Evolutionary conservation across 768 basidiomycete genomes (phyloP), one percentile per base, ranked within the genome.

Genomic region (Agrocybe chaxingu): DNA sequence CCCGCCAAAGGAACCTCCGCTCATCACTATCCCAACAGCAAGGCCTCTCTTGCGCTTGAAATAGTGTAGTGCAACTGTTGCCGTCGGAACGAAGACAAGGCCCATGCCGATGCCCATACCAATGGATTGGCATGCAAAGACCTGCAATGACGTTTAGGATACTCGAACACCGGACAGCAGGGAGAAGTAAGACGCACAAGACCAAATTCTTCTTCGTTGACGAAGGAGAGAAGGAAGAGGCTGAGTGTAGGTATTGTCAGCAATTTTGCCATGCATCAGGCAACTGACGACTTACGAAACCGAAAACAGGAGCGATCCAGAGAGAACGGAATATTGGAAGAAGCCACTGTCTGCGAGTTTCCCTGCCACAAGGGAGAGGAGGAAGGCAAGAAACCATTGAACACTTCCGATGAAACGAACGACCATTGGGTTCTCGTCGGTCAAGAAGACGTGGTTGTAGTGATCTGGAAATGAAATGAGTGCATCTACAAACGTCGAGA

Each of bases 71-170:
- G 73, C 63, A n/a, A 78, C 65, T 7, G 70, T 66, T 4, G 75
- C 63, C 4, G 78, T 72, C 0, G 81, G 82, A 7, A 79, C 60
- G 62, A 79, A 81, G 10, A 79, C 60, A 8, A 80, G 59, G 1
- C 80, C 79, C 7, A 73, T 66, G n/a, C 77, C 76, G 7, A 66
- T 54, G 0, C 82, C 82, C 64, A 79, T 76, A 8, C 77, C 78
- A n/a, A 85, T 57, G 9, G 74, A 79, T 62, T 85, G 81, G 4
- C 75, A 68, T 4, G 80, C 66, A 59, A 83, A 78, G 2, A 57
- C 48, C 43, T 56, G 16, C n/a, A 12, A 41, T 29, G 1, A 30
- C 4, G 11, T 31, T 50, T 45, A 39, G n/a, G 24, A 24, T 24
- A 5, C 24, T 24, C 24, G 24, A 24, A 24, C 24, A 24, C 24